phyloP scores from a whole-genome alignment of 768 basidiomycete genomes.

The Leccinum incarnatum region DNA sequence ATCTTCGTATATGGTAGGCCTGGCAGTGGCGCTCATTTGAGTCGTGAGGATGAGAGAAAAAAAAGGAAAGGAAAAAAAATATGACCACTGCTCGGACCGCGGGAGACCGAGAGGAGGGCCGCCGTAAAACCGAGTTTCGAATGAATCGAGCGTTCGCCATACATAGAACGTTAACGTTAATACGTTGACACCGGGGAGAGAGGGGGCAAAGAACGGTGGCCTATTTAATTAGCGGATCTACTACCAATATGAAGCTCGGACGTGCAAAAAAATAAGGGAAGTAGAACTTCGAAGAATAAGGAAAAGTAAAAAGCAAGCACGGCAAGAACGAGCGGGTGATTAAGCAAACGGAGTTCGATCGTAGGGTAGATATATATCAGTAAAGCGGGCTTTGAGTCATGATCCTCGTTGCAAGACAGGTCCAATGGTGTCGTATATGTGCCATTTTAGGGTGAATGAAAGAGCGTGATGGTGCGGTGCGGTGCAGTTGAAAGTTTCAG shows the following conservation, averaged over 20 bases:
- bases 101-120: neutral
- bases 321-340: constrained; percentile 15
- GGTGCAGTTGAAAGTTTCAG: neutral
- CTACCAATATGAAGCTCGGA: constrained; percentile 16
- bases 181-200: neutral
- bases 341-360: constrained; percentile 21
- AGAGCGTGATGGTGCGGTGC: constrained; percentile 17
- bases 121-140: neutral
- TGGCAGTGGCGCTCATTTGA: neutral
- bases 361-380: constrained; percentile 7
- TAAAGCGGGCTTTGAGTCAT: constrained; percentile 18
- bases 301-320: constrained; percentile 1
- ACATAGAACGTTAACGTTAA: neutral
- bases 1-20: neutral
- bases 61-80: neutral
- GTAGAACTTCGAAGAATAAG: neutral
- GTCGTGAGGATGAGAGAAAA: neutral
- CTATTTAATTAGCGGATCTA: constrained; percentile 15
- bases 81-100: neutral
- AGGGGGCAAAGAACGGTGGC: neutral
- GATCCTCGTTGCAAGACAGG: constrained; percentile 27
- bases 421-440: constrained; percentile 23
- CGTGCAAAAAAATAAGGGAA: constrained; percentile 1
- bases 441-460: constrained; percentile 24
- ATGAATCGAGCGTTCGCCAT: neutral